phyloP scores from a whole-genome alignment of 352 stramenopile species.

The Phytophthora sp. region DNA sequence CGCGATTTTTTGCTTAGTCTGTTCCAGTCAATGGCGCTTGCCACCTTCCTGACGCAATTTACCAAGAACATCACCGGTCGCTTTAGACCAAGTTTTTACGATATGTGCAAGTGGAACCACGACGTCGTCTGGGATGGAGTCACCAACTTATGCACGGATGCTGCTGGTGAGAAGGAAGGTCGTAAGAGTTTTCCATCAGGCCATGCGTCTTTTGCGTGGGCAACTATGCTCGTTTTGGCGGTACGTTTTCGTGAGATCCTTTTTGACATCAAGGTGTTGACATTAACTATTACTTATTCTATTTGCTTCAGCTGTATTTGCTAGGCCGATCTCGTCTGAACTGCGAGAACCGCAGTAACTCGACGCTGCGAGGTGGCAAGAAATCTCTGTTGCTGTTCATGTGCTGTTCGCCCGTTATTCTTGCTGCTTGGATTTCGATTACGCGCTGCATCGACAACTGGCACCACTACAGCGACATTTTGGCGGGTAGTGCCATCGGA shows the following conservation, averaged over 20 bases:
- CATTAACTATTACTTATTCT: slow-evolving; percentile 3
- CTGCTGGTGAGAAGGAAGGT: slow-evolving; percentile 67
- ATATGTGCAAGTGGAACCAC: slow-evolving; percentile 84
- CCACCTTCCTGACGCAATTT: slow-evolving; percentile 72
- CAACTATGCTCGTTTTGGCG: slow-evolving; percentile 79
- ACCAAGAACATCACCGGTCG: slow-evolving; percentile 79
- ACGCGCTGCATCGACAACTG: slow-evolving; percentile 86
- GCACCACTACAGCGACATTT: slow-evolving; percentile 84
- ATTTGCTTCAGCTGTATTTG: slow-evolving; percentile 56
- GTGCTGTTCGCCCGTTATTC: slow-evolving; percentile 61
- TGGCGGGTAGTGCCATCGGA: slow-evolving; percentile 71
- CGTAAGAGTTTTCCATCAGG: slow-evolving; percentile 85
- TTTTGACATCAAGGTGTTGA: not conserved
- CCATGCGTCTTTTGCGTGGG: slow-evolving; percentile 77
- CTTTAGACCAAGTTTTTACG: slow-evolving; percentile 83
- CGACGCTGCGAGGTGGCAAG: slow-evolving; percentile 51
- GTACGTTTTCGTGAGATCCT: slow-evolving; percentile 31
- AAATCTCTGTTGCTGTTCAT: slow-evolving; percentile 76
- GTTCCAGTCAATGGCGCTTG: slow-evolving; percentile 56
- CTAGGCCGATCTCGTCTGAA: slow-evolving; percentile 75
- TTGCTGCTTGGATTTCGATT: slow-evolving; percentile 75
- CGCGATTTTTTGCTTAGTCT: slow-evolving; percentile 79
- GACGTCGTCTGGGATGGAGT: slow-evolving; percentile 75
- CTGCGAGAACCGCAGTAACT: slow-evolving; percentile 59
- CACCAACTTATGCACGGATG: slow-evolving; percentile 71